These are phyloP conservation scores for Cicer arietinum DNA, from an alignment of 306 rosid species.

Conservation along the genomic window DNA sequence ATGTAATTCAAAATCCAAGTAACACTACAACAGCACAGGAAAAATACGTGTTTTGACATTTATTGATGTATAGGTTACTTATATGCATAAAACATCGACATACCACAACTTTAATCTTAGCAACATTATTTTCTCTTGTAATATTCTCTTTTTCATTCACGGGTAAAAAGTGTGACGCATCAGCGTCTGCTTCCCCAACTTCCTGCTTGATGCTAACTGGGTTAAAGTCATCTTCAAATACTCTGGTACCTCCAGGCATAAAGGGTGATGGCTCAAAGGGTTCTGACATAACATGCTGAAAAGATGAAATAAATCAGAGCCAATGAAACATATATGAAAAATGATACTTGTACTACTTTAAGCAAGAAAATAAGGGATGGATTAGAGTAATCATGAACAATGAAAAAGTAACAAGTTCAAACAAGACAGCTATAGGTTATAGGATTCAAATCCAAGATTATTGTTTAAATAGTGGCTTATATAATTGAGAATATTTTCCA, in stretches of 20 bases:
- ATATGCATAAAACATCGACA: constrained; percentile 40
- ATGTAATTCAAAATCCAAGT: constrained; percentile 5
- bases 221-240: constrained; percentile 68
- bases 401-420: constrained; percentile 1
- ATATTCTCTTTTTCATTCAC: constrained; percentile 67
- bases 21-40: constrained; percentile 9
- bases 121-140: constrained; percentile 81
- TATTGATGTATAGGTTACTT: constrained; percentile 27
- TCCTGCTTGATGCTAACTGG: constrained; percentile 61
- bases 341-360: constrained; percentile 17
- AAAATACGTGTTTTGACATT: constrained; percentile 19
- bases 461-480: not conserved
- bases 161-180: constrained; percentile 57
- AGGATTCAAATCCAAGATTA: constrained; percentile 27
- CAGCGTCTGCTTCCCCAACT: constrained; percentile 62
- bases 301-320: constrained; percentile 44
- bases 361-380: constrained; percentile 2
- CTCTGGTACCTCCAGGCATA: constrained; percentile 72
- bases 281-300: constrained; percentile 87
- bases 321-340: constrained; percentile 30
- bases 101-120: constrained; percentile 99
- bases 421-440: constrained; percentile 1
- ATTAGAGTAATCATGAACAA: constrained; percentile 25
- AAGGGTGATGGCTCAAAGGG: constrained; percentile 94
- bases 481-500: not conserved